Conservation (phyloP, 1,139 yeast species). For the Candida sp. region DNA sequence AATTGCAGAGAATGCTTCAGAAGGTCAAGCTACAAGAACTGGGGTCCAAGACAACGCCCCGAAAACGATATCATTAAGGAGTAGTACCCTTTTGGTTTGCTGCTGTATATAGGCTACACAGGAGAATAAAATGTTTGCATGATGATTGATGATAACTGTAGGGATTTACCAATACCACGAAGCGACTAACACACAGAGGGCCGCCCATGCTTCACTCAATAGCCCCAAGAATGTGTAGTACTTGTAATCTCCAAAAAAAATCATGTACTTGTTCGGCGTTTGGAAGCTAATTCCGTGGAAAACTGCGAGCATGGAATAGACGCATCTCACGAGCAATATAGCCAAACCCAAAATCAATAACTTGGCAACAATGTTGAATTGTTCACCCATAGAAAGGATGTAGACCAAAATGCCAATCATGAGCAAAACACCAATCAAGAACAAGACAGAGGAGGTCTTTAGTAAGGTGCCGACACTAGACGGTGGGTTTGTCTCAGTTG, state of each 20-base stretch:
- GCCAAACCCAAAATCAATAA: slow-evolving; percentile 11
- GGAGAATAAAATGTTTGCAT: neutral
- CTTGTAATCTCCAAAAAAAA: slow-evolving; percentile 14
- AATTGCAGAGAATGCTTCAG: neutral
- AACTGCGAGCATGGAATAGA: slow-evolving; percentile 13
- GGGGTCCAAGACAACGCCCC: slow-evolving; percentile 1
- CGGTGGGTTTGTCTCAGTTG: slow-evolving; percentile 3
- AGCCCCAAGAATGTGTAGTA: slow-evolving; percentile 15
- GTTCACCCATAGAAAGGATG: neutral
- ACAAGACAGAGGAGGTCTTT: slow-evolving; percentile 12
- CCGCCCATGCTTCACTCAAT: slow-evolving; percentile 10
- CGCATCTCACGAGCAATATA: slow-evolving; percentile 14
- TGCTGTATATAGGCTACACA: neutral
- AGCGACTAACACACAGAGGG: slow-evolving; percentile 9
- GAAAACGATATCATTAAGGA: neutral
- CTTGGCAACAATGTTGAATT: slow-evolving; percentile 6
- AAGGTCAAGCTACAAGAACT: neutral
- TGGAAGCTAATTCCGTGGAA: slow-evolving; percentile 14
- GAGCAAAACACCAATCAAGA: slow-evolving; percentile 11
- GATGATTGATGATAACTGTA: neutral
- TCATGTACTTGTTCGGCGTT: slow-evolving; percentile 13
- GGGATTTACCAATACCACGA: slow-evolving; percentile 9
- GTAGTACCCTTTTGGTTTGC: neutral
- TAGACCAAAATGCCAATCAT: slow-evolving; percentile 8
- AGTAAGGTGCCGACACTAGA: slow-evolving; percentile 7